Evolutionary conservation across 345 rosid species (phyloP).

Genomic region (Eucalyptus microcorys): DNA sequence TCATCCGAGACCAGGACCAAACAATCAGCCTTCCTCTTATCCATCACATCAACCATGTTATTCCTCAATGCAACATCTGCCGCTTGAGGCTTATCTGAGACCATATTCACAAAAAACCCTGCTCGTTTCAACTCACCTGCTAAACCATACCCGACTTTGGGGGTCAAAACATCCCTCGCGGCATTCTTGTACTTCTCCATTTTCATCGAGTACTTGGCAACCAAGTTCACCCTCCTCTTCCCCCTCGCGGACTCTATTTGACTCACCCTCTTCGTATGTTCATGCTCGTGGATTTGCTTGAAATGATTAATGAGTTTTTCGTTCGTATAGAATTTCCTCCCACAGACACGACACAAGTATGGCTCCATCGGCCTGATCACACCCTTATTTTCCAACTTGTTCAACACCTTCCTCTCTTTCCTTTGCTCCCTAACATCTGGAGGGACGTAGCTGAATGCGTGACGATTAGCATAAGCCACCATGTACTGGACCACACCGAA

Average conservation of each 20-base stretch:
- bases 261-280: conserved; percentile 65
- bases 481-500: conserved; percentile 48
- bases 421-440: conserved; percentile 41
- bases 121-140: conserved; percentile 68
- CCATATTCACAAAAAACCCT: conserved; percentile 59
- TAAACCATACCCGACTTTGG: conserved; percentile 58
- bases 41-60: conserved; percentile 70
- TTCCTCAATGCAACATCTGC: conserved; percentile 60
- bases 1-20: conserved; percentile 81
- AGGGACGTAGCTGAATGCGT: conserved; percentile 55
- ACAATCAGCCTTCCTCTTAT: conserved; percentile 59
- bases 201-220: conserved; percentile 62
- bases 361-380: conserved; percentile 44
- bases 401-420: conserved; percentile 39
- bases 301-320: conserved; percentile 71
- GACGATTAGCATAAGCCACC: conserved; percentile 69
- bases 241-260: conserved; percentile 82
- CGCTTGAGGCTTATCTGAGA: conserved; percentile 64
- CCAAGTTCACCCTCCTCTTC: conserved; percentile 58
- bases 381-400: conserved; percentile 53
- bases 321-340: conserved; percentile 56
- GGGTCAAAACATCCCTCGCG: conserved; percentile 40
- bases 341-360: conserved; percentile 62
- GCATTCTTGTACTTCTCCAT: conserved; percentile 73
- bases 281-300: conserved; percentile 71